A percentile compares a stretch with the other conserved stretches of the same genome.
phyloP scores from a whole-genome alignment of 352 stramenopile genomes.

The Phytophthora citrophthora region DNA sequence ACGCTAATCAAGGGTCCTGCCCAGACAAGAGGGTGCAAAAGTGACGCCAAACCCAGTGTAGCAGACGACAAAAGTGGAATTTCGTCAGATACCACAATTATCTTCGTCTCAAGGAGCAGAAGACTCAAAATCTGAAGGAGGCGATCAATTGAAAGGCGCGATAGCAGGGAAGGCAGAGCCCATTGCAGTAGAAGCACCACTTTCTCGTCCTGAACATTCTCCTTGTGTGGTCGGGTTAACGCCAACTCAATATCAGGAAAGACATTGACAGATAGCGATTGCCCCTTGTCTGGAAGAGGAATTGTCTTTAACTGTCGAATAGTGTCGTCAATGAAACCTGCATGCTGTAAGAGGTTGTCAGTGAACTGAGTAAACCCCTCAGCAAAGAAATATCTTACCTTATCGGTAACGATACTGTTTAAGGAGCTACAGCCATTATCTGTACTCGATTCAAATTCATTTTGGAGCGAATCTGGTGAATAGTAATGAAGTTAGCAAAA shows the following conservation, averaged over 20 bases:
- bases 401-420: conserved; percentile 51
- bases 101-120: conserved; percentile 58
- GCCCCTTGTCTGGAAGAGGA: conserved; percentile 28
- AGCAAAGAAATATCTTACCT: conserved; percentile 19
- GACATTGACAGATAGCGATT: conserved; percentile 15
- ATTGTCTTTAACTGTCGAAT: conserved; percentile 33
- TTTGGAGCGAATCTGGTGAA: conserved; percentile 26
- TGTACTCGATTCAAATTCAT: conserved; percentile 17
- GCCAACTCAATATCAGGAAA: conserved; percentile 32
- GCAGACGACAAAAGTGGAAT: conserved; percentile 49
- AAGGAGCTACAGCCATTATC: conserved; percentile 4
- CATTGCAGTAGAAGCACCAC: conserved; percentile 51
- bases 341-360: conserved; percentile 34
- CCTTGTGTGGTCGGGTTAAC: conserved; percentile 38
- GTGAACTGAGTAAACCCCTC: too few species aligned
- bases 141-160: conserved; percentile 42
- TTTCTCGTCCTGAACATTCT: conserved; percentile 47
- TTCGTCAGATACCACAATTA: conserved; percentile 57
- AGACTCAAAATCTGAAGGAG: conserved; percentile 51
- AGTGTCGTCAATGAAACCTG: conserved; percentile 41
- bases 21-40: conserved; percentile 57
- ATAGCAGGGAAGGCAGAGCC: conserved; percentile 46
- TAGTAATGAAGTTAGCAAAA: too few species aligned
- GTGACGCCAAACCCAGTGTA: conserved; percentile 46
- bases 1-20: conserved; percentile 59